A percentile compares a stretch with the other conserved stretches of the same genome.
phyloP scores from a whole-genome alignment of 2,329 filamentous ascomycete genomes.

The Fusarium anguioides region DNA sequence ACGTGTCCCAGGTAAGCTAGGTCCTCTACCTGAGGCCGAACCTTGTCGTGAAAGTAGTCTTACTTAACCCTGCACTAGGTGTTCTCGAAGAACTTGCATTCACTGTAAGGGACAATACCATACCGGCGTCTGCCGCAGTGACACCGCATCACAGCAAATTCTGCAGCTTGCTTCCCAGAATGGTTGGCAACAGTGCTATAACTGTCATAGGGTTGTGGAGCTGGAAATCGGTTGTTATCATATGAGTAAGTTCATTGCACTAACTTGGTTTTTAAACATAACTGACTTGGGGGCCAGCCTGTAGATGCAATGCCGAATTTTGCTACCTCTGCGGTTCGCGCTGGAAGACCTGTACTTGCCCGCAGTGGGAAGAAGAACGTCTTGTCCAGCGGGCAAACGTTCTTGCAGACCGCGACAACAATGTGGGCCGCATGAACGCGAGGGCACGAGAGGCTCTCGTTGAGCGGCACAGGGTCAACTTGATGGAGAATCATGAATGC shows the following conservation, averaged over 20 bases:
- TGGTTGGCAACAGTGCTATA: slow-evolving; percentile 63
- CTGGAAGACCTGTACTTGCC: slow-evolving; percentile 57
- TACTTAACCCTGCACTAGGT: no score
- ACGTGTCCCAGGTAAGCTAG: slow-evolving; percentile 49
- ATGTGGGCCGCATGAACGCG: accelerated
- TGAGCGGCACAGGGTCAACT: background rate
- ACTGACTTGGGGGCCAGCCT: slow-evolving; percentile 49
- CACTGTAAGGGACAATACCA: slow-evolving; percentile 62
- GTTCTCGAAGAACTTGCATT: slow-evolving; percentile 58
- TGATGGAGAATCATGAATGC: slow-evolving; percentile 54
- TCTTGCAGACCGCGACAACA: slow-evolving; percentile 45
- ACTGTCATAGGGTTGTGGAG: slow-evolving; percentile 61
- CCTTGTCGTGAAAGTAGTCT: no score
- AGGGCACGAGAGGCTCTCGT: background rate
- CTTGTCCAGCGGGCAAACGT: slow-evolving; percentile 49
- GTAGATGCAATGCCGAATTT: slow-evolving; percentile 59
- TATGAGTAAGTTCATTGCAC: slow-evolving; percentile 59
- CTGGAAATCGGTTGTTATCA: slow-evolving; percentile 63
- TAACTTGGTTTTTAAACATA: background rate
- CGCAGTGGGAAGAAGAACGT: slow-evolving; percentile 51
- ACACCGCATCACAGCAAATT: slow-evolving; percentile 54
- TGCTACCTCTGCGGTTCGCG: slow-evolving; percentile 58
- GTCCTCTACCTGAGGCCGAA: no score
- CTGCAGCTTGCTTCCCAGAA: slow-evolving; percentile 54
- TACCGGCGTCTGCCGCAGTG: slow-evolving; percentile 58